Evolutionary conservation across 768 basidiomycete genomes (phyloP).

Genomic region (Pulveroboletus sp.): DNA sequence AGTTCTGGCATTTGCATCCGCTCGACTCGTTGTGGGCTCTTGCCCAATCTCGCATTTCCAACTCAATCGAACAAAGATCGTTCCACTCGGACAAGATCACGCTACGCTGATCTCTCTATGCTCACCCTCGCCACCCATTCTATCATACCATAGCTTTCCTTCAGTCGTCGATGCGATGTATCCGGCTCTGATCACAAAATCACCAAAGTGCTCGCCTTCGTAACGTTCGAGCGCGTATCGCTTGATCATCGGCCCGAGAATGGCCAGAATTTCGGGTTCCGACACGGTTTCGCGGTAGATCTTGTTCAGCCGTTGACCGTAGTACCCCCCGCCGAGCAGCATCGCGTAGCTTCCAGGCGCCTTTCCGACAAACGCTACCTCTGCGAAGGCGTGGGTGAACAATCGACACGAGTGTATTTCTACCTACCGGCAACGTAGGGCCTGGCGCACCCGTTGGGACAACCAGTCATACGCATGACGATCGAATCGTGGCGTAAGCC

Average conservation of each 20-base stretch:
- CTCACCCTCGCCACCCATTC: conserved; percentile 73
- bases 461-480: conserved; percentile 99
- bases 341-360: conserved; percentile 89
- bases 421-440: conserved; percentile 82
- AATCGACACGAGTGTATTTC: background rate
- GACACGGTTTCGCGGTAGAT: conserved; percentile 90
- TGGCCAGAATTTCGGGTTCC: conserved; percentile 87
- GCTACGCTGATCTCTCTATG: conserved; percentile 34
- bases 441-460: conserved; percentile 89
- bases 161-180: conserved; percentile 84
- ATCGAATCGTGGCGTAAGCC: conserved; percentile 93
- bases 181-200: conserved; percentile 89
- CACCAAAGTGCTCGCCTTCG: conserved; percentile 91
- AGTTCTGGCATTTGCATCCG: too few species aligned
- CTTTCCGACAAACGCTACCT: conserved; percentile 96
- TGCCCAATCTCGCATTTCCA: too few species aligned
- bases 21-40: too few species aligned
- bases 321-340: conserved; percentile 94
- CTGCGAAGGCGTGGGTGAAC: conserved; percentile 37
- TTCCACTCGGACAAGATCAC: conserved; percentile 1
- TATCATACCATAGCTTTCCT: conserved; percentile 85
- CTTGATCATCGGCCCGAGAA: conserved; percentile 92
- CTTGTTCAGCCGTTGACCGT: conserved; percentile 93
- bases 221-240: conserved; percentile 82
- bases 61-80: background rate